These are phyloP conservation scores for Arachnomyces sp. DNA, from an alignment of 2,329 filamentous ascomycete genomes.

Conservation along the genomic window DNA sequence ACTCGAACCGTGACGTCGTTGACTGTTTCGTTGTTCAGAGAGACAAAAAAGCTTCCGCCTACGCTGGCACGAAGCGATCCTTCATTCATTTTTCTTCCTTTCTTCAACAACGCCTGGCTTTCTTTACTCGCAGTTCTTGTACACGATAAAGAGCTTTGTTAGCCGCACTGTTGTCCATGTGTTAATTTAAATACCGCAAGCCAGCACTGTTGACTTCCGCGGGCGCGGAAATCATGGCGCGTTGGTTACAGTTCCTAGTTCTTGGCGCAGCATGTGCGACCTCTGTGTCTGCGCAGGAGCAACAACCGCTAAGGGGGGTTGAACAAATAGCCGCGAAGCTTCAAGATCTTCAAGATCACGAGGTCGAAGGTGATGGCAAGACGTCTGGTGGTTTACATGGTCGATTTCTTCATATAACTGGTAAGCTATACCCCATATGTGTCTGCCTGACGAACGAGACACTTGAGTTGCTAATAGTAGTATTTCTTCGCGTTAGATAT, in stretches of 20 bases:
- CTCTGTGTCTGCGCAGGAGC: background rate
- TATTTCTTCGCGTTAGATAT: conserved; percentile 55
- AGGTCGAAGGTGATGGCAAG: too few relatives aligned
- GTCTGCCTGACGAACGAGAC: conserved; percentile 12
- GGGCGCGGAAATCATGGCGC: conserved; percentile 1
- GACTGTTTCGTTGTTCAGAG: too few relatives aligned
- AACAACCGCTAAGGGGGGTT: background rate
- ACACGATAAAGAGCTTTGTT: too few relatives aligned
- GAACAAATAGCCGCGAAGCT: background rate
- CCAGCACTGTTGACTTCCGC: conserved; percentile 1
- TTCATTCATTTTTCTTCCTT: too few relatives aligned
- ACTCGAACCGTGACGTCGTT: too few relatives aligned
- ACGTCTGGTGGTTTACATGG: conserved; percentile 46
- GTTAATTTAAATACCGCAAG: too few relatives aligned
- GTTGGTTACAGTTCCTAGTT: background rate
- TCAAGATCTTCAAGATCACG: too few relatives aligned
- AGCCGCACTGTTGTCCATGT: too few relatives aligned
- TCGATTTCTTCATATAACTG: conserved; percentile 81
- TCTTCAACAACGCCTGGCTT: too few relatives aligned
- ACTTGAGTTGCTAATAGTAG: conserved; percentile 6
- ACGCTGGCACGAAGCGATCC: too few relatives aligned
- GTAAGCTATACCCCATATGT: conserved; percentile 38
- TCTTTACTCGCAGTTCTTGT: too few relatives aligned
- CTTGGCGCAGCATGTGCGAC: conserved; percentile 1
- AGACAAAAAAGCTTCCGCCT: too few relatives aligned